Conservation (phyloP, 129 eudicot genomes). For the Chrysanthemum makinoi region DNA sequence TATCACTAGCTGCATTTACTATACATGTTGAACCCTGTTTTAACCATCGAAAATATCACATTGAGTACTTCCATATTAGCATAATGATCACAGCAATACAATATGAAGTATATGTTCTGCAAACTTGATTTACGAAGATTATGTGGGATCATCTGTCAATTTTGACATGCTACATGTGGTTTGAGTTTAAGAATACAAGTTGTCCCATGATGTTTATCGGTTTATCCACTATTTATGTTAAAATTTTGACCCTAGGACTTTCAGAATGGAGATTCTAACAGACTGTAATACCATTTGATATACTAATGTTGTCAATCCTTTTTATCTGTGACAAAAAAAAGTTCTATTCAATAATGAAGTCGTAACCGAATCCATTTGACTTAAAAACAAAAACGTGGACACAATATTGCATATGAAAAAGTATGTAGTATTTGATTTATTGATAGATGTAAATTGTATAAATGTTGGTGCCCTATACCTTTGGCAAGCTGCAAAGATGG, state of each 20-base stretch:
- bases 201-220: background rate
- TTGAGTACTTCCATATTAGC: background rate
- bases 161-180: no score
- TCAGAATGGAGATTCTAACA: background rate
- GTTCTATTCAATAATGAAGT: no score
- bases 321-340: slow-evolving; percentile 16
- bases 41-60: slow-evolving; percentile 23
- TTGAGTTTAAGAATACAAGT: background rate
- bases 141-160: no score
- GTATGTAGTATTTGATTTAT: no score
- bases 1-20: slow-evolving; percentile 95
- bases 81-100: background rate
- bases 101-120: no score
- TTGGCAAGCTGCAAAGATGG: slow-evolving; percentile 76
- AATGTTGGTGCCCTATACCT: slow-evolving; percentile 45
- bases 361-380: no score
- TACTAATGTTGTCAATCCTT: background rate
- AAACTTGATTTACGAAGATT: no score
- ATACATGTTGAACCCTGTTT: slow-evolving; percentile 92
- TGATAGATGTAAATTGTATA: background rate
- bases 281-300: background rate
- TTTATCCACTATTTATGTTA: background rate
- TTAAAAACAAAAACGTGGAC: background rate
- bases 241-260: background rate
- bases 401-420: background rate